Base-by-base conservation (phyloP, 2,329 filamentous ascomycete genomes). In the Anisogramma anomala region DNA sequence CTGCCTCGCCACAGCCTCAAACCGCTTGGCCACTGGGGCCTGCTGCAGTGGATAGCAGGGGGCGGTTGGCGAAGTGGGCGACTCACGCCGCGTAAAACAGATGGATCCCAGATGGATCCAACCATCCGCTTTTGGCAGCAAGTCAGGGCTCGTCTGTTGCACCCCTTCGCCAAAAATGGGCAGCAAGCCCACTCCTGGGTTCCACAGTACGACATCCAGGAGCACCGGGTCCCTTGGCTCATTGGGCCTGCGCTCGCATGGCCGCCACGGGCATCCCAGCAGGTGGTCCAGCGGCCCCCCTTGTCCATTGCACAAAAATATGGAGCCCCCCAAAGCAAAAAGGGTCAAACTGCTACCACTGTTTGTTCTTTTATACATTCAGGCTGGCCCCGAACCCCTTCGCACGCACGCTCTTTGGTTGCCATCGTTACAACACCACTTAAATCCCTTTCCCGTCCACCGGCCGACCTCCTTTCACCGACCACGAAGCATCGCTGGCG, bases 11-110 rank as follows among this genome's bases (percentile, higher is more conserved):
- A 44, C 33, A 41, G 31, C 33, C 39, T 40, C 37, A 20, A 43
- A 33, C 31, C 36, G 32, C 43, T 46, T 43, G 43, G 43, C 43
- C 26, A 36, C 22, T 34, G 32, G 27, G 28, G 33, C 18, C 36
- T 36, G 33, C n/a, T n/a, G n/a, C n/a, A n/a, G n/a, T n/a, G n/a
- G n/a, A n/a, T n/a, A n/a, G n/a, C n/a, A n/a, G n/a, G n/a, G n/a
- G n/a, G n/a, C n/a, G n/a, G n/a, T n/a, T n/a, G n/a, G n/a, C 27
- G 36, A 20, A 39, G 19, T 13, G 33, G 40, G 33, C 27, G 31
- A 34, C 32, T 15, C 20, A 22, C 17, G 36, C 25, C 25, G 27
- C 30, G 28, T 33, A 34, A 46, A 28, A 30, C 27, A 36, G 18
- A 27, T 46, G 33, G 36, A 32, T 36, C n/a, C 26, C 33, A 23